These are phyloP conservation scores for Delphinella strobiligena DNA, from an alignment of 2,329 filamentous ascomycete species.

Conservation along the genomic window DNA sequence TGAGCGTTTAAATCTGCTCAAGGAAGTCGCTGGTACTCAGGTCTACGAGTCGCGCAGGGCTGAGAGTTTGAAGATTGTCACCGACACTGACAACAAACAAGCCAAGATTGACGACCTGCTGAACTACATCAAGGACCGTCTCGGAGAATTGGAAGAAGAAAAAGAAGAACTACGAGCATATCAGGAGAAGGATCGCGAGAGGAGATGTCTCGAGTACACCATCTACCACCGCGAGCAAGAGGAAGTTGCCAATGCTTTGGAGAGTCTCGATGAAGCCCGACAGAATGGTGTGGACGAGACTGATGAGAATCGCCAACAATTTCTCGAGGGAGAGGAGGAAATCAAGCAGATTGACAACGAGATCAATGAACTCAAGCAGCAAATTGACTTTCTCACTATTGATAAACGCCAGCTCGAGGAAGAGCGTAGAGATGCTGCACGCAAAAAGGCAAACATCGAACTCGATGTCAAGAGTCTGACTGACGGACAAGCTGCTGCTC, in stretches of 20 bases:
- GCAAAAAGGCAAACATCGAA: conserved; percentile 72
- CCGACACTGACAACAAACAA: conserved; percentile 88
- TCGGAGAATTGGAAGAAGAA: conserved; percentile 86
- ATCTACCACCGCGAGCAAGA: conserved; percentile 84
- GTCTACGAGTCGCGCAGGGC: conserved; percentile 87
- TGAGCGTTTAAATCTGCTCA: conserved; percentile 77
- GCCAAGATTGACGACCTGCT: conserved; percentile 89
- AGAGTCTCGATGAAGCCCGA: conserved; percentile 69
- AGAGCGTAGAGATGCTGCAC: conserved; percentile 72
- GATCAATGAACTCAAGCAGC: conserved; percentile 67
- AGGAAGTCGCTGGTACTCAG: conserved; percentile 96
- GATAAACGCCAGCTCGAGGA: conserved; percentile 82
- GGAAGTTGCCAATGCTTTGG: conserved; percentile 63
- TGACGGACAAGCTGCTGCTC: conserved; percentile 69
- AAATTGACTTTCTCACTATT: conserved; percentile 71
- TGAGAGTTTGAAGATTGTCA: conserved; percentile 93
- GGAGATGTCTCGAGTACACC: conserved; percentile 85
- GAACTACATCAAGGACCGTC: conserved; percentile 79
- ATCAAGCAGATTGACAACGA: conserved; percentile 66
- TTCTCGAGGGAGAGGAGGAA: conserved; percentile 66
- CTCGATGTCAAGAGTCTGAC: conserved; percentile 69
- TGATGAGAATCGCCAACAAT: conserved; percentile 65
- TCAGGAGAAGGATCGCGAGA: conserved; percentile 88
- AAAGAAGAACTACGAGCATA: conserved; percentile 91
- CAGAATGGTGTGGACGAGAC: conserved; percentile 75